Conservation (phyloP, 1,284 basidiomycete genomes). For the Melampsora americana region DNA sequence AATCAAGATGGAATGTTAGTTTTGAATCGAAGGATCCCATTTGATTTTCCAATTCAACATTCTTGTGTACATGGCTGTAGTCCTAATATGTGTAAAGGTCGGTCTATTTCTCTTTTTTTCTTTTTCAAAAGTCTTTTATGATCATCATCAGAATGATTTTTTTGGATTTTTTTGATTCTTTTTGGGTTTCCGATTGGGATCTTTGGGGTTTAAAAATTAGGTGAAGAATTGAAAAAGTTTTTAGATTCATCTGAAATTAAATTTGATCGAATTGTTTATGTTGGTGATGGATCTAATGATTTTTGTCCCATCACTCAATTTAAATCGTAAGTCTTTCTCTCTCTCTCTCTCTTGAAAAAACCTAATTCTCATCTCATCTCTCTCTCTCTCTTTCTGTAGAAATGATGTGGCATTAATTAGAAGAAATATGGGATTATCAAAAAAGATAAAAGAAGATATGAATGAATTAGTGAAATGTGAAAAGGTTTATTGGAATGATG, state of each 20-base stretch:
- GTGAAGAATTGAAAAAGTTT: conserved; percentile 52
- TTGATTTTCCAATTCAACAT: conserved; percentile 48
- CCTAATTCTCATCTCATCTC: background rate
- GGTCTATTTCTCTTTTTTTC: background rate
- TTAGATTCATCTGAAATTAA: conserved; percentile 25
- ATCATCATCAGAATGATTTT: background rate
- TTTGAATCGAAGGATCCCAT: conserved; percentile 48
- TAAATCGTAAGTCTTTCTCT: background rate
- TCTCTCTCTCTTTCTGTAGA: conserved; percentile 47
- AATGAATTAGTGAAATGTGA: background rate
- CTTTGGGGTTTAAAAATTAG: too few species aligned
- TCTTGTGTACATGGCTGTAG: conserved; percentile 52
- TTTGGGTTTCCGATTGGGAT: too few species aligned
- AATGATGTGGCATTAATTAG: conserved; percentile 49
- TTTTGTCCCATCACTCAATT: conserved; percentile 49
- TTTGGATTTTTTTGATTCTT: background rate
- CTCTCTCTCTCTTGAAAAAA: background rate
- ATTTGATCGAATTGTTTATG: conserved; percentile 53
- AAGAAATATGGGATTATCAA: conserved; percentile 51
- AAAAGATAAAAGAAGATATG: conserved; percentile 49
- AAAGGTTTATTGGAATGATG: conserved; percentile 16
- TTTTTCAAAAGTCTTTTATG: background rate
- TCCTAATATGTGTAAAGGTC: conserved; percentile 55
- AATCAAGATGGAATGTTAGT: conserved; percentile 47
- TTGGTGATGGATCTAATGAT: conserved; percentile 54